Evolutionary conservation across 2,329 filamentous ascomycete species (phyloP).

Genomic region (Penicillium sp.): DNA sequence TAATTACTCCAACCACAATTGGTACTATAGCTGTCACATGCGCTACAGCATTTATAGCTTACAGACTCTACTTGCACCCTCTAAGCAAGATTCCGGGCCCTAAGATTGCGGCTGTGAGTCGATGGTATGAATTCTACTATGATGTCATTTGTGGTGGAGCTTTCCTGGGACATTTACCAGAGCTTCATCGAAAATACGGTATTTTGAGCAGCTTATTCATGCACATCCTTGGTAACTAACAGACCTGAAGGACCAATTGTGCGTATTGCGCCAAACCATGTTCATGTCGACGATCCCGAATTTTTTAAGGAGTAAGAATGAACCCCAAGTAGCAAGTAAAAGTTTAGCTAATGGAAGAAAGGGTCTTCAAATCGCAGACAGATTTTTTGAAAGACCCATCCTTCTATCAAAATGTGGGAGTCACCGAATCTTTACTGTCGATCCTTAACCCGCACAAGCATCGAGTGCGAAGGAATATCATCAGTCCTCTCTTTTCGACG

Average conservation of each 20-base stretch:
- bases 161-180: neutral
- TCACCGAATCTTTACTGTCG: neutral
- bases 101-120: neutral
- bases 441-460: neutral
- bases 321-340: neutral
- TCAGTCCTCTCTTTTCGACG: neutral
- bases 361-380: neutral
- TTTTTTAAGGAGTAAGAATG: neutral
- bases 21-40: neutral
- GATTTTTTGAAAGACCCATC: neutral
- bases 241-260: neutral
- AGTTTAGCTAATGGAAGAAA: neutral
- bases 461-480: neutral
- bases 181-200: neutral
- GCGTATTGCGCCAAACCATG: neutral
- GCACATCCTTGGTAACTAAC: neutral
- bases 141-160: neutral
- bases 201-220: neutral
- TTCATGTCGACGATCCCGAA: neutral
- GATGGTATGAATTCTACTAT: neutral
- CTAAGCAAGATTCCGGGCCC: neutral
- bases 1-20: neutral
- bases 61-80: neutral
- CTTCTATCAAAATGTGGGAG: neutral
- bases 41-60: neutral